Evolutionary conservation across 805 yeast genomes (phyloP).

Genomic region (Metschnikowia baotianmanensis): DNA sequence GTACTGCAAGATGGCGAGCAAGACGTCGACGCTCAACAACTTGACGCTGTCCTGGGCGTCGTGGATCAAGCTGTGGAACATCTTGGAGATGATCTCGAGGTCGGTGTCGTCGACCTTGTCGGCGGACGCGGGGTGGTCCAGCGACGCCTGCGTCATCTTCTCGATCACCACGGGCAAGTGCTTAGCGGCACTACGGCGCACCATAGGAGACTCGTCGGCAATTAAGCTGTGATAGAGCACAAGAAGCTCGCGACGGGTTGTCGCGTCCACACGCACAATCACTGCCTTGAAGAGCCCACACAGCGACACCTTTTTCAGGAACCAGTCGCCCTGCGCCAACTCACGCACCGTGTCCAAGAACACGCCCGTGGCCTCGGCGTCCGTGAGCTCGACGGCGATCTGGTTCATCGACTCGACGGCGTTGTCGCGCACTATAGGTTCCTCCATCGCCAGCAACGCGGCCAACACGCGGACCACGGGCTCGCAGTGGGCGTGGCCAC

Average conservation of each 20-base stretch:
- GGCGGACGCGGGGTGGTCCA: slow-evolving; percentile 32
- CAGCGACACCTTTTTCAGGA: slow-evolving; percentile 85
- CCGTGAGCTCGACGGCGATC: slow-evolving; percentile 60
- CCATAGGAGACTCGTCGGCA: slow-evolving; percentile 96
- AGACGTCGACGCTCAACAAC: slow-evolving; percentile 81
- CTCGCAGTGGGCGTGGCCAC: slow-evolving; percentile 64
- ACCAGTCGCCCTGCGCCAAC: slow-evolving; percentile 90
- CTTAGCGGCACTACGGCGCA: slow-evolving; percentile 89
- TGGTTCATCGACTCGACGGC: slow-evolving; percentile 84
- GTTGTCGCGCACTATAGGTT: slow-evolving; percentile 91
- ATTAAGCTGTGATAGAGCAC: slow-evolving; percentile 67
- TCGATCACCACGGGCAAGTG: slow-evolving; percentile 75
- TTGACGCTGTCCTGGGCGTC: slow-evolving; percentile 96
- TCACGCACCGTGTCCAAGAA: slow-evolving; percentile 76
- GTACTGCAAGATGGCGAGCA: slow-evolving; percentile 75
- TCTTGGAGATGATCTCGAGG: slow-evolving; percentile 74
- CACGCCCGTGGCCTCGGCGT: slow-evolving; percentile 60
- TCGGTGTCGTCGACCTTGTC: slow-evolving; percentile 52
- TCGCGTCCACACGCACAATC: slow-evolving; percentile 54
- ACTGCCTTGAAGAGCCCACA: slow-evolving; percentile 83
- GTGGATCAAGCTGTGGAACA: slow-evolving; percentile 73
- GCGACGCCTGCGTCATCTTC: slow-evolving; percentile 43
- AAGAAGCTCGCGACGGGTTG: slow-evolving; percentile 59
- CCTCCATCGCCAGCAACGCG: slow-evolving; percentile 87
- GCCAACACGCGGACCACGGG: slow-evolving; percentile 64